phyloP scores from a whole-genome alignment of 2,329 filamentous ascomycete genomes.

The Botrytis medusae region DNA sequence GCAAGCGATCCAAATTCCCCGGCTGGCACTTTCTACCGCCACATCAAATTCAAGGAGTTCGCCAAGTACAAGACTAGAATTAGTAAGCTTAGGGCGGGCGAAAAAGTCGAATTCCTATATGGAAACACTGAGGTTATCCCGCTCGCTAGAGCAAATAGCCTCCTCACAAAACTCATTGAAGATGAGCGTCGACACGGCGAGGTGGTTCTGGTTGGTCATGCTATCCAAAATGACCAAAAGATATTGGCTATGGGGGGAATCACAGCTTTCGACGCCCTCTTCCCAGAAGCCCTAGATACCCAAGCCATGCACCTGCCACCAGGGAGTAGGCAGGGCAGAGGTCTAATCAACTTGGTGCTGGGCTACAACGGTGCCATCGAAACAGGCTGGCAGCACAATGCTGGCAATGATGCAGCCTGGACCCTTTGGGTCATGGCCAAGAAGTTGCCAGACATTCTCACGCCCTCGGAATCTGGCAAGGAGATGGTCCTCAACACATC shows the following conservation, averaged over 20 bases:
- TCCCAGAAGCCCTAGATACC: not conserved
- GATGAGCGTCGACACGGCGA: not conserved
- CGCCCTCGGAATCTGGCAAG: not conserved
- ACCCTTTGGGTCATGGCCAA: slow-evolving; percentile 4
- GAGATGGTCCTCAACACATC: not conserved
- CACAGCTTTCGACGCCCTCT: not conserved
- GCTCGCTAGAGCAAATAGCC: not conserved
- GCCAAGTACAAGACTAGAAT: not conserved
- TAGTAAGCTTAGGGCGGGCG: not conserved
- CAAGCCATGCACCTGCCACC: not conserved
- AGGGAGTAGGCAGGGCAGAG: not conserved
- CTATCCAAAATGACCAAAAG: not conserved
- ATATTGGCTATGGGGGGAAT: not conserved
- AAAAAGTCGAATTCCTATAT: not conserved
- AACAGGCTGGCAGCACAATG: slow-evolving; percentile 16
- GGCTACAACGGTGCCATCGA: not conserved
- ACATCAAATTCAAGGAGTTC: not conserved
- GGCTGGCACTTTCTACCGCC: not conserved
- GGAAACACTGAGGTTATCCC: not conserved
- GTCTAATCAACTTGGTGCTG: not conserved
- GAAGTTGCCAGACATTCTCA: not conserved
- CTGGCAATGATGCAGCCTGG: slow-evolving; percentile 11
- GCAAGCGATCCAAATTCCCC: not conserved
- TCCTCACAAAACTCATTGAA: not conserved
- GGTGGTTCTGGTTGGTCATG: slow-evolving; percentile 3